phyloP scores from a whole-genome alignment of 73 alveolate species.

The Paramecium caudatum region DNA sequence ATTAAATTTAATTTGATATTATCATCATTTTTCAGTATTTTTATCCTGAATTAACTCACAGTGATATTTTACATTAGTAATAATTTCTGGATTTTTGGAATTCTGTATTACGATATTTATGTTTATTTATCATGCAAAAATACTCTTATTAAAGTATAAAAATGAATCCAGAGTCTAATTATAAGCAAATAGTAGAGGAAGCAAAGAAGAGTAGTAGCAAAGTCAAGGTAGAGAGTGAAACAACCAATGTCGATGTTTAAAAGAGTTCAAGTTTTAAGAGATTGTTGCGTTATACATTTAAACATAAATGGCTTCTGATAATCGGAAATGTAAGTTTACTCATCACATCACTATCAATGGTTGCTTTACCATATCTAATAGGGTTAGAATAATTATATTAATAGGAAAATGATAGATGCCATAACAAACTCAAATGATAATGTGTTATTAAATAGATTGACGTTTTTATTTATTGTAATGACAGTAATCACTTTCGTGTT shows the following conservation, averaged over 20 bases:
- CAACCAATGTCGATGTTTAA: background rate
- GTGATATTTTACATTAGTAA: no score
- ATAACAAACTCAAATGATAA: background rate
- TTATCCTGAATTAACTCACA: no score
- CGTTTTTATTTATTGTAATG: constrained; percentile 26
- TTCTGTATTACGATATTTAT: background rate
- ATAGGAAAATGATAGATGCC: constrained; percentile 18
- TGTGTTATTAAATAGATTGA: background rate
- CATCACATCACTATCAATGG: constrained; percentile 52
- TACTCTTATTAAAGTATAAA: background rate
- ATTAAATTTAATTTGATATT: no score
- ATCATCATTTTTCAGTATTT: no score
- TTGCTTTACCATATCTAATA: constrained; percentile 66
- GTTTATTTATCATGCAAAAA: background rate
- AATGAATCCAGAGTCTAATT: background rate
- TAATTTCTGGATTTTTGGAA: constrained; percentile 41
- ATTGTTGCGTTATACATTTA: constrained; percentile 41
- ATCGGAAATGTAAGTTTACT: constrained; percentile 63
- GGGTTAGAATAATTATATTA: constrained; percentile 4
- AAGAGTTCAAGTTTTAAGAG: constrained; percentile 22
- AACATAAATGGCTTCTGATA: constrained; percentile 42
- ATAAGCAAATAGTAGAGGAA: constrained; percentile 1
- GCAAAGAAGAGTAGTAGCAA: background rate
- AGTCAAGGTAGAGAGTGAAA: background rate
- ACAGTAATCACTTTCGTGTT: constrained; percentile 25